Conservation (phyloP, 345 rosid species). For the Alliaria petiolata region DNA sequence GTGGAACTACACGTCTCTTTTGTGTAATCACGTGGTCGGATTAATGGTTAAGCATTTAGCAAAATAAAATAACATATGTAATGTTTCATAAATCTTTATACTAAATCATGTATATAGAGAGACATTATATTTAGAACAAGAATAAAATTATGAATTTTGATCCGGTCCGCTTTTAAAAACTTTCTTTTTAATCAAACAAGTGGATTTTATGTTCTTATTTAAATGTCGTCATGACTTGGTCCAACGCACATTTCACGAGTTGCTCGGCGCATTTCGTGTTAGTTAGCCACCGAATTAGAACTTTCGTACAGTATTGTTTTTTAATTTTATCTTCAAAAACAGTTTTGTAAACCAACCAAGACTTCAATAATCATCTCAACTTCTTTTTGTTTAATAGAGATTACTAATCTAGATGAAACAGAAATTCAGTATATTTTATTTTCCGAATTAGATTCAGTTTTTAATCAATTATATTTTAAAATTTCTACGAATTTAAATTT, state of each 20-base stretch:
- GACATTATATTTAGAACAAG: no score
- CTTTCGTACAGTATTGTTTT: neutral
- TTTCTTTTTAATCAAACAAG: neutral
- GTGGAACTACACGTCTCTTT: conserved; percentile 28
- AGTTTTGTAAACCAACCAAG: neutral
- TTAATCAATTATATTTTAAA: neutral
- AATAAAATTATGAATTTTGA: no score
- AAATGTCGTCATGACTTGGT: conserved; percentile 13
- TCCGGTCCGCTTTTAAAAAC: no score
- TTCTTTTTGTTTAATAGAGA: no score
- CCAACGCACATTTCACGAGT: conserved; percentile 17
- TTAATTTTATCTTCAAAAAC: neutral
- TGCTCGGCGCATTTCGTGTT: conserved; percentile 18
- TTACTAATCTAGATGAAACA: neutral
- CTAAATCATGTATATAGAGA: no score
- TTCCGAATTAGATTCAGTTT: neutral
- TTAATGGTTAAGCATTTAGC: neutral
- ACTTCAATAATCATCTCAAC: neutral
- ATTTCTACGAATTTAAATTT: neutral
- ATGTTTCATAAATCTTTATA: no score
- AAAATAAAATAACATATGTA: no score
- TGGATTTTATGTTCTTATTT: neutral
- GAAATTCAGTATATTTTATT: neutral
- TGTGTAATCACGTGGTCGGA: conserved; percentile 6
- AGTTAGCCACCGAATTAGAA: conserved; percentile 25